phyloP scores from a whole-genome alignment of 1,139 yeast species.

The Pneumocystis wakefieldiae region DNA sequence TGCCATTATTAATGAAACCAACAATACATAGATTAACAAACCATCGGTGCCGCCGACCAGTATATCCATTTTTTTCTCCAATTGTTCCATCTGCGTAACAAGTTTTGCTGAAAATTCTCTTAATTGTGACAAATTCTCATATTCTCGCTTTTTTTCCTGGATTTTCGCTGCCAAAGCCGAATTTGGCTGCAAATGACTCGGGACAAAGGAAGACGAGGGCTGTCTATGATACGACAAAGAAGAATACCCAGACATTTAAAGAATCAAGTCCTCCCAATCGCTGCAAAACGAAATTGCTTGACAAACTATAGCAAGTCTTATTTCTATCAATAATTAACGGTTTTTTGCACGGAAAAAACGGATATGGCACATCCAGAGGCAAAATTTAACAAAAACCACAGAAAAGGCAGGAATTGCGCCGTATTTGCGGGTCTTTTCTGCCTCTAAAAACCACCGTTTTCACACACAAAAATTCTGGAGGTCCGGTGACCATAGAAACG shows the following conservation, averaged over 20 bases:
- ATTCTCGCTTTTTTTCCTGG: constrained; percentile 36
- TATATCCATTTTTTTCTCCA: constrained; percentile 35
- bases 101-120: constrained; percentile 35
- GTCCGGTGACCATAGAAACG: not conserved
- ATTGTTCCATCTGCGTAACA: constrained; percentile 34
- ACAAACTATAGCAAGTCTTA: not conserved
- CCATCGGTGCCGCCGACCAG: constrained; percentile 44
- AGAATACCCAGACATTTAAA: not conserved
- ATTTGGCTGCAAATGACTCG: not conserved
- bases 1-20: constrained; percentile 9
- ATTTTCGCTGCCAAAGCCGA: constrained; percentile 18
- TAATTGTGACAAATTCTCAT: constrained; percentile 37
- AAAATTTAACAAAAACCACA: not conserved
- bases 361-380: not conserved
- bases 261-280: not conserved
- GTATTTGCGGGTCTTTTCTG: not conserved
- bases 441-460: not conserved
- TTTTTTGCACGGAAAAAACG: not conserved
- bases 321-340: no score
- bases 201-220: not conserved
- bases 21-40: constrained; percentile 11
- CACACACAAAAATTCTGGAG: no score
- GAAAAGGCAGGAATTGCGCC: no score
- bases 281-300: no score
- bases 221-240: not conserved